phyloP scores from a whole-genome alignment of 768 basidiomycete species.

The Gymnopilus dilepis region DNA sequence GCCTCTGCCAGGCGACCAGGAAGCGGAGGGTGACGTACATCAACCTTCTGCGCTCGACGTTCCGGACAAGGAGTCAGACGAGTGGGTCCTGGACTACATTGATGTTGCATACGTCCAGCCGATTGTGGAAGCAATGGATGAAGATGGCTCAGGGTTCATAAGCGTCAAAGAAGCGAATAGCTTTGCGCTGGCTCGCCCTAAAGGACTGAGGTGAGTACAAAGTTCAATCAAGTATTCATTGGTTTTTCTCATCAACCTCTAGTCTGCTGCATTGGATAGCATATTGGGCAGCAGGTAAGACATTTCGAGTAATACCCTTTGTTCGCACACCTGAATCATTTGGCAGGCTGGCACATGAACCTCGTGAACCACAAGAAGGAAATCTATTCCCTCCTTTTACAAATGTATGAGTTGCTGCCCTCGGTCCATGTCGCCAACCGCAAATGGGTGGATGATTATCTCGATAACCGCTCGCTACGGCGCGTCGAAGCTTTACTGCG shows the following conservation, averaged over 20 bases:
- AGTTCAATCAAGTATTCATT: neutral
- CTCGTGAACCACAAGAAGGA: conserved; percentile 6
- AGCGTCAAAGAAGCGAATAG: conserved; percentile 34
- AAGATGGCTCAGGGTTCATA: conserved; percentile 34
- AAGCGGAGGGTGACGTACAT: neutral
- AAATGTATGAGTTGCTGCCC: conserved; percentile 7
- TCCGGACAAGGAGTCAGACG: neutral
- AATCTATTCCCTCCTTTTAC: conserved; percentile 4
- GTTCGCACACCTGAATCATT: neutral
- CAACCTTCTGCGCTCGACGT: neutral
- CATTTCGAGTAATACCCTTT: neutral
- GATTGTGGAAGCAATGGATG: conserved; percentile 33
- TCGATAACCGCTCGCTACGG: neutral
- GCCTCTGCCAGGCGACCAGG: neutral
- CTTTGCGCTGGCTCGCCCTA: conserved; percentile 27
- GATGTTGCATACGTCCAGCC: conserved; percentile 30
- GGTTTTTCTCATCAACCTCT: too few species aligned
- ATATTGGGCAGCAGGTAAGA: conserved; percentile 32
- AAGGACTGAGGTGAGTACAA: conserved; percentile 26
- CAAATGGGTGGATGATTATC: neutral
- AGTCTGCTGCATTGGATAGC: conserved; percentile 36
- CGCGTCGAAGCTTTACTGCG: conserved; percentile 4
- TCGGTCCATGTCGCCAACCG: conserved; percentile 4
- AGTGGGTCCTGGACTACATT: conserved; percentile 33
- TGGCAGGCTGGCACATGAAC: conserved; percentile 16